Evolutionary conservation across 352 stramenopile genomes (phyloP), one percentile per base, ranked within the genome.

Genomic region (Globisporangium paddicum): DNA sequence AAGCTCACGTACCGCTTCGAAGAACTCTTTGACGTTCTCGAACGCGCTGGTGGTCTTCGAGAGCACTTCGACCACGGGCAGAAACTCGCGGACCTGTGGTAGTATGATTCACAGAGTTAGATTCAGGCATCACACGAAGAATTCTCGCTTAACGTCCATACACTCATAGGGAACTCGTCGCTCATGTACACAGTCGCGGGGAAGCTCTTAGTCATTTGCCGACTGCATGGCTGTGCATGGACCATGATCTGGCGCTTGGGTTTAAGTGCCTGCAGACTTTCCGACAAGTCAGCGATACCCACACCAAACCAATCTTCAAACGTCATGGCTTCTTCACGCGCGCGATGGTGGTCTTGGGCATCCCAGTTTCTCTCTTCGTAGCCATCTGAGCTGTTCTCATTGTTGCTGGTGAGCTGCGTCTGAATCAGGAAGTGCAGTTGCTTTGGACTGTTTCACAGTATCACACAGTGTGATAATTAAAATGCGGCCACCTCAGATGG

Each of bases 231-330:
- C 38, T 79, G 69, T 23, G 46, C 58, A 50, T 86, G 66, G 26
- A 83, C 73, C 75, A 86, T 83, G 42, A 79, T 72, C 44, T 68
- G 67, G 40, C 64, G 72, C 55, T 71, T 74, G 21, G 79, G 79
- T 18, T 55, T 49, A 25, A 89, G 25, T 16, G 38, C 55, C 35
- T 60, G 69, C 34, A 87, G 49, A 1, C 66, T 34, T 1, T 14
- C 40, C 0, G 75, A 71, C 18, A 89, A 60, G 6, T 66, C 69
- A 6, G 73, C 67, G 42, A 87, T 83, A 1, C 41, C 41, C 10
- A 79, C 52, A 4, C 73, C 73, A 55, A 89, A 89, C 79, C 79
- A 89, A 38, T 86, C 56, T 53, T 85, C 50, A 19, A 89, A 89
- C 19, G 64, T 62, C 55, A 82, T 71, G 16, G 72, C 52, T 23